A percentile compares a stretch with the other conserved stretches of the same genome.
Conservation (phyloP, 495 filamentous ascomycete species). For the Hypoxylon intermedium region DNA sequence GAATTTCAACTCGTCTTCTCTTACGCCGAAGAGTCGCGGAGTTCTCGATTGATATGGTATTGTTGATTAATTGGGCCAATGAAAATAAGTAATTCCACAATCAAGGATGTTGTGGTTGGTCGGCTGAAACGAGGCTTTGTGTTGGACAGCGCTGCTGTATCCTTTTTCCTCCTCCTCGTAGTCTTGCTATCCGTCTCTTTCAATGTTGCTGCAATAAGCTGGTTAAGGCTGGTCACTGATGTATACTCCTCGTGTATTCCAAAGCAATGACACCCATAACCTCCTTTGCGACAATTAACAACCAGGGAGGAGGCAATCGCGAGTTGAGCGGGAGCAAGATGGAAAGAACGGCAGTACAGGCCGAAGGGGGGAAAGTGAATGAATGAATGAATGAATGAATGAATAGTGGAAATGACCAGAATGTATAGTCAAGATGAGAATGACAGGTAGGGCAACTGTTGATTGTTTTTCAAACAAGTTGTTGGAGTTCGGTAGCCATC, state of each 20-base stretch:
- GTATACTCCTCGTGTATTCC: conserved; percentile 21
- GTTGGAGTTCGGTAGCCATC: conserved; percentile 22
- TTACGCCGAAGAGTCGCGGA: neutral
- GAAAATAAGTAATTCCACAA: conserved; percentile 9
- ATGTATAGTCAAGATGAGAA: conserved; percentile 22
- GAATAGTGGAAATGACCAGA: conserved; percentile 15
- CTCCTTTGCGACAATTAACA: conserved; percentile 17
- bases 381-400: conserved; percentile 6
- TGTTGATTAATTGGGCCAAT: conserved; percentile 15
- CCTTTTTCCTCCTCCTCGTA: conserved; percentile 37
- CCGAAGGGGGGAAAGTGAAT: conserved; percentile 8
- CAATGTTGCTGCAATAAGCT: conserved; percentile 13
- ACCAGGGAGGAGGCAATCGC: conserved; percentile 1
- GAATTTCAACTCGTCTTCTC: neutral
- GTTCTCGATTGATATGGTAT: conserved; percentile 9
- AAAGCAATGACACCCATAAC: conserved; percentile 20
- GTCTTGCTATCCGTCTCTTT: conserved; percentile 33
- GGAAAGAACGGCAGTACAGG: neutral
- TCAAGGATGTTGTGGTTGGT: conserved; percentile 13
- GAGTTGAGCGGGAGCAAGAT: conserved; percentile 5
- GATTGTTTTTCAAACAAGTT: conserved; percentile 6
- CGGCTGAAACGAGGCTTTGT: conserved; percentile 26
- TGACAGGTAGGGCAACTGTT: conserved; percentile 5
- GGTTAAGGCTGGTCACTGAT: conserved; percentile 17
- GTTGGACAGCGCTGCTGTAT: conserved; percentile 46